These are phyloP conservation scores for Raphanus sativus DNA, from an alignment of 345 rosid species.

Conservation along the genomic window DNA sequence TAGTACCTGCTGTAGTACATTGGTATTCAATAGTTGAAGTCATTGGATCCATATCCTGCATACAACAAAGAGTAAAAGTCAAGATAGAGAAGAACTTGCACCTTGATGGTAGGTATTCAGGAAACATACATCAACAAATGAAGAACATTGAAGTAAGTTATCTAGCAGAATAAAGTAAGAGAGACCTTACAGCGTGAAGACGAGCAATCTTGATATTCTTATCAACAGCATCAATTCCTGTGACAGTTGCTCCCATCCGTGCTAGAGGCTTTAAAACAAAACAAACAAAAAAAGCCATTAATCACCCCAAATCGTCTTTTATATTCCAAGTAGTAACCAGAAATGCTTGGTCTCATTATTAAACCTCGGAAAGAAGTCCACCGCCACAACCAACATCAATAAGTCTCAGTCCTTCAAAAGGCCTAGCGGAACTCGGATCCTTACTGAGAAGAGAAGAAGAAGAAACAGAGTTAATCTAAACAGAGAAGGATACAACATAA, in stretches of 20 bases:
- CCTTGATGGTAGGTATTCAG: background rate
- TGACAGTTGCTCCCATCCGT: slow-evolving; percentile 93
- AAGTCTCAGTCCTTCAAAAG: slow-evolving; percentile 77
- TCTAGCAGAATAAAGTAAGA: slow-evolving; percentile 15
- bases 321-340: slow-evolving; percentile 4
- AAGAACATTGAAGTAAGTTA: background rate
- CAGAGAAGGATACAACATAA: background rate
- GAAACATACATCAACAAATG: slow-evolving; percentile 2
- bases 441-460: slow-evolving; percentile 53
- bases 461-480: background rate
- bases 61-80: slow-evolving; percentile 4
- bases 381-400: slow-evolving; percentile 95
- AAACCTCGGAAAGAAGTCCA: slow-evolving; percentile 88
- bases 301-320: background rate
- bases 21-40: slow-evolving; percentile 75
- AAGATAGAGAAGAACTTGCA: background rate
- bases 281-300: slow-evolving; percentile 23
- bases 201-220: slow-evolving; percentile 88
- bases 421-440: slow-evolving; percentile 68
- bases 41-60: slow-evolving; percentile 71
- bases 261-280: slow-evolving; percentile 78
- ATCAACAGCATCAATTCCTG: slow-evolving; percentile 91
- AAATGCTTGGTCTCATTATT: too few species aligned
- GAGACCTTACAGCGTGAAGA: slow-evolving; percentile 80
- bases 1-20: slow-evolving; percentile 87